Base-by-base conservation (phyloP, 805 yeast genomes). In the Zygosaccharomyces bisporus region DNA sequence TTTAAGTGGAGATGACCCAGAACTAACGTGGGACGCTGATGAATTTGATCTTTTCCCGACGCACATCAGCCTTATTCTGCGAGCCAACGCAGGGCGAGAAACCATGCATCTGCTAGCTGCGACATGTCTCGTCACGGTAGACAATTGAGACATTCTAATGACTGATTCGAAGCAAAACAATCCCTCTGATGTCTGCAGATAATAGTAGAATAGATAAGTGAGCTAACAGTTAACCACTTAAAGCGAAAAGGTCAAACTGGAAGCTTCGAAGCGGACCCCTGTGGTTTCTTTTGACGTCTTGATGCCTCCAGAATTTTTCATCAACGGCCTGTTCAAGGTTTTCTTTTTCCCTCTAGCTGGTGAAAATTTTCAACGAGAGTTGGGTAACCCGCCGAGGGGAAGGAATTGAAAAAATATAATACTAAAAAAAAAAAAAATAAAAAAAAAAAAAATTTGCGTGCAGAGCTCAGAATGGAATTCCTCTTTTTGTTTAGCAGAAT, bases 101-200 rank as follows among this genome's bases (percentile, higher is more conserved):
- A 38, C 9, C 18, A 25, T 39, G 14, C 39, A 16, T 17, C 38
- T 38, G 19, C 39, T 43, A 30, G 34, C 27, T 14, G 38, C 24
- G 39, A 27, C 40, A 31, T 41, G 41, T 14, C 41, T 45, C 18
- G 48, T 39, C 37, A 41, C 21, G 20, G 44, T 35, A 20, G 45
- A 41, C 36, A 47, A 18, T 24, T 42, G 46, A n/a, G 51, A 41
- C 51, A 47, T 47, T 25, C 27, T 25, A 37, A 37, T 19, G 40
- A 21, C 20, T 37, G 13, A 25, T 24, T 16, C 32, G 31, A 36
- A 20, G 21, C 25, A 20, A 19, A 21, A 29, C 39, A 23, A 13
- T 14, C 17, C 14, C 30, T 35, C 12, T n/a, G 17, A n/a, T 16
- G 9, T 23, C 13, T 17, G 13, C 20, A 35, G 23, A 13, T 21